A percentile compares a stretch with the other conserved stretches of the same genome.
phyloP scores from a whole-genome alignment of 2,329 filamentous ascomycete genomes.

The Taxawa tesnikishii region DNA sequence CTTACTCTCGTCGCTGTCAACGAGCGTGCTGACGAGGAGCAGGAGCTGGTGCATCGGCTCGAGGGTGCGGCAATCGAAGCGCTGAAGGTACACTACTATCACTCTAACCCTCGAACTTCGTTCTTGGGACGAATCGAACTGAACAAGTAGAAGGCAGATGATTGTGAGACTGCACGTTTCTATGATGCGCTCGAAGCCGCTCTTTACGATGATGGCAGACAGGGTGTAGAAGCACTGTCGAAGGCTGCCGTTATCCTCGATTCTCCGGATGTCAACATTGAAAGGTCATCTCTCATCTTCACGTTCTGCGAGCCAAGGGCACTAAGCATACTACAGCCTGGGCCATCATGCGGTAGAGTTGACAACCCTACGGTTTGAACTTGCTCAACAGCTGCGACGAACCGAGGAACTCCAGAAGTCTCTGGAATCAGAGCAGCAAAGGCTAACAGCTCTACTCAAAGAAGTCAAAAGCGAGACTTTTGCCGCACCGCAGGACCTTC shows the following conservation, averaged over 20 bases:
- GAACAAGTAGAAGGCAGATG: conserved; percentile 30
- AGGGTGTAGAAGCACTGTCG: conserved; percentile 23
- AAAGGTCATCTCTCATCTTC: too few relatives aligned
- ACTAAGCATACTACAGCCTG: too few relatives aligned
- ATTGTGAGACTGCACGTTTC: conserved; percentile 11
- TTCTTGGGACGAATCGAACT: too few relatives aligned
- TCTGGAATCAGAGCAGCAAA: conserved; percentile 13
- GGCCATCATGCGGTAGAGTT: conserved; percentile 6
- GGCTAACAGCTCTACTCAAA: conserved; percentile 11
- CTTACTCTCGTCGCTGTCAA: conserved; percentile 64
- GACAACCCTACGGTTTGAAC: conserved; percentile 13
- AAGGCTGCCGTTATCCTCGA: conserved; percentile 24
- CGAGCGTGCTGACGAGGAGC: conserved; percentile 64
- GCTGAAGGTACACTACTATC: not conserved
- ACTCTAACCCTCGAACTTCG: too few relatives aligned
- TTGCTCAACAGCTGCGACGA: conserved; percentile 14
- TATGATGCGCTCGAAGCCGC: conserved; percentile 10
- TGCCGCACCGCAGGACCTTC: conserved; percentile 41
- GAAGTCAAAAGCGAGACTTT: conserved; percentile 19
- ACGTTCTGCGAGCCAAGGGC: too few relatives aligned
- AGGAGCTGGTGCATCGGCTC: conserved; percentile 42
- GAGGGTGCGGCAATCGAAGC: conserved; percentile 46
- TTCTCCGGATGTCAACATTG: conserved; percentile 10
- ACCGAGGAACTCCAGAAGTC: conserved; percentile 12
- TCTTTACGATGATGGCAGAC: conserved; percentile 12